phyloP scores from a whole-genome alignment of 495 filamentous ascomycete species.

The Lichina pygmaea region DNA sequence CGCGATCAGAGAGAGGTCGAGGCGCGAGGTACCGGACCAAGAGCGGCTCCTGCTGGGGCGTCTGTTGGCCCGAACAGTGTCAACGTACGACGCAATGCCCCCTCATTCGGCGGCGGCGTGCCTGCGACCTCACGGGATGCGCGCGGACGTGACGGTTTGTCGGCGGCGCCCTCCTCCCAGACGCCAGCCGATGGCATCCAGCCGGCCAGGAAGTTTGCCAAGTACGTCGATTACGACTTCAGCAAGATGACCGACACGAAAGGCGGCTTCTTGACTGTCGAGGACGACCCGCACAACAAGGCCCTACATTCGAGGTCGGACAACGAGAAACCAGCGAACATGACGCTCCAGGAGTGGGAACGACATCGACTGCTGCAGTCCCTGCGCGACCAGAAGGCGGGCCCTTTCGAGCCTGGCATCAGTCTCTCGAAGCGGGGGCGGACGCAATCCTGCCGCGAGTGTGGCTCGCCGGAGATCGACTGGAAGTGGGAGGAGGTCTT shows the following conservation, averaged over 20 bases:
- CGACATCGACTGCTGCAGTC: slow-evolving; percentile 39
- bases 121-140: slow-evolving; percentile 46
- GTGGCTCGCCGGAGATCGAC: slow-evolving; percentile 62
- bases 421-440: slow-evolving; percentile 34
- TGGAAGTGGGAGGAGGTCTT: slow-evolving; percentile 80
- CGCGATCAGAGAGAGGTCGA: slow-evolving; percentile 41
- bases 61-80: slow-evolving; percentile 15
- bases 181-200: slow-evolving; percentile 20
- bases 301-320: slow-evolving; percentile 30
- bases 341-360: slow-evolving; percentile 90
- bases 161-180: slow-evolving; percentile 6
- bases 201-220: slow-evolving; percentile 55
- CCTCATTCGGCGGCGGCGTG: slow-evolving; percentile 30
- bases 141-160: slow-evolving; percentile 5
- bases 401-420: slow-evolving; percentile 67
- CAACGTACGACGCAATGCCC: slow-evolving; percentile 31
- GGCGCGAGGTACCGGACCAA: slow-evolving; percentile 11
- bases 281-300: slow-evolving; percentile 77
- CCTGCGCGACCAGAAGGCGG: slow-evolving; percentile 43
- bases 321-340: slow-evolving; percentile 54
- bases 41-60: slow-evolving; percentile 9
- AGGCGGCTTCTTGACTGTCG: slow-evolving; percentile 64
- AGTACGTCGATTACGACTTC: slow-evolving; percentile 93
- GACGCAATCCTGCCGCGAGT: slow-evolving; percentile 51
- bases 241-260: slow-evolving; percentile 95